These are phyloP conservation scores for Nidularia pulvinata DNA, from an alignment of 768 basidiomycete species.

Conservation along the genomic window DNA sequence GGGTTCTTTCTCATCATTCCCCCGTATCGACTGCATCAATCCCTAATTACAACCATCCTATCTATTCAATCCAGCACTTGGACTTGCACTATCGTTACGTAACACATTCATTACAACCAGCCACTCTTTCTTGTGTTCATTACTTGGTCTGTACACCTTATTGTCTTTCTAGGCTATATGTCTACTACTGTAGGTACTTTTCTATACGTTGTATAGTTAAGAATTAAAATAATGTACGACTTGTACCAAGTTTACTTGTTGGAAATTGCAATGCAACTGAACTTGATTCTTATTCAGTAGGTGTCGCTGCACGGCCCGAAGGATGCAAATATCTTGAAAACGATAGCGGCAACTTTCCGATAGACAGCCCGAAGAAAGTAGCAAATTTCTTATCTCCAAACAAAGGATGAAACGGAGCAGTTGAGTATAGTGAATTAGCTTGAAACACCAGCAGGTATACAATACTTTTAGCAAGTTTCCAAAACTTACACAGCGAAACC, in stretches of 20 bases:
- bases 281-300: no score
- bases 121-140: background rate
- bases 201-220: slow-evolving; percentile 6
- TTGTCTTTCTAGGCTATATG: background rate
- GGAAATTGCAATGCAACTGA: no score
- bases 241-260: background rate
- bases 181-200: background rate
- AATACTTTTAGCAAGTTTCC: no score
- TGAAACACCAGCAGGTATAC: no score
- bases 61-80: background rate
- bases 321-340: no score
- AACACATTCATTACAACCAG: background rate
- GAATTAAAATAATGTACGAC: slow-evolving; percentile 5
- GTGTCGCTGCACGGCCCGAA: no score
- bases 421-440: no score
- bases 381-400: no score
- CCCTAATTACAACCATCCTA: background rate
- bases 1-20: slow-evolving; percentile 69
- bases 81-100: slow-evolving; percentile 2
- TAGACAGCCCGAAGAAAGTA: no score
- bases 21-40: slow-evolving; percentile 50
- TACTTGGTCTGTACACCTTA: background rate
- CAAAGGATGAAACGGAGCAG: no score
- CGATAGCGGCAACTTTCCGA: no score
- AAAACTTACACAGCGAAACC: background rate